A percentile compares a stretch with the other conserved stretches of the same genome.
Evolutionary conservation across 2,329 filamentous ascomycete species (phyloP).

Genomic region (Nigrospora oryzae): DNA sequence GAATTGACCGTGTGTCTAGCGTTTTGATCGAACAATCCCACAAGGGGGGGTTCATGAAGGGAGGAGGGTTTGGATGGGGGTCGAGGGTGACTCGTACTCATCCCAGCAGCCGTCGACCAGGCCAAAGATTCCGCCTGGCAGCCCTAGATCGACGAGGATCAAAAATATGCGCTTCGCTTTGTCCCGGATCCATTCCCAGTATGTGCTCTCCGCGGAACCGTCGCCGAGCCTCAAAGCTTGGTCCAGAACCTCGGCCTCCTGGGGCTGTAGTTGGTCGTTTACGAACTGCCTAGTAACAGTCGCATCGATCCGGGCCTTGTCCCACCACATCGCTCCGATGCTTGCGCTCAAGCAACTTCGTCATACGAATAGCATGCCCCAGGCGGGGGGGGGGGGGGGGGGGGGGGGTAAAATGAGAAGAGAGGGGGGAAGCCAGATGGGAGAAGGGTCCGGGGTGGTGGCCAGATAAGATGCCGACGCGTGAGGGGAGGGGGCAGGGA

Average conservation of each 20-base stretch:
- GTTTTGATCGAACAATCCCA: no score
- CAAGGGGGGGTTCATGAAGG: no score
- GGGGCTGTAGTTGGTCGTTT: slow-evolving; percentile 51
- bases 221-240: slow-evolving; percentile 59
- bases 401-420: no score
- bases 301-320: slow-evolving; percentile 57
- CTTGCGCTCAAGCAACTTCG: no score
- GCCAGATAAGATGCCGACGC: no score
- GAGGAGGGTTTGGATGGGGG: no score
- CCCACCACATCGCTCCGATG: slow-evolving; percentile 54
- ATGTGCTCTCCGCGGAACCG: slow-evolving; percentile 62
- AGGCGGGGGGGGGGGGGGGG: no score
- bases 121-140: slow-evolving; percentile 67
- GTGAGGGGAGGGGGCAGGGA: no score
- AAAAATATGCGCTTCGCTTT: slow-evolving; percentile 64
- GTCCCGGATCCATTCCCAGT: slow-evolving; percentile 68
- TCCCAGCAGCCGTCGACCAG: slow-evolving; percentile 71
- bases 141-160: slow-evolving; percentile 59
- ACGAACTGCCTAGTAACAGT: slow-evolving; percentile 64
- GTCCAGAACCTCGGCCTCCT: slow-evolving; percentile 55
- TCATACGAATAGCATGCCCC: no score
- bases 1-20: no score
- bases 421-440: no score
- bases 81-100: slow-evolving; percentile 28
- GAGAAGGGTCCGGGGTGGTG: no score